These are phyloP conservation scores for Diospyros kaki DNA, from an alignment of 148 eudicot species.

Conservation along the genomic window DNA sequence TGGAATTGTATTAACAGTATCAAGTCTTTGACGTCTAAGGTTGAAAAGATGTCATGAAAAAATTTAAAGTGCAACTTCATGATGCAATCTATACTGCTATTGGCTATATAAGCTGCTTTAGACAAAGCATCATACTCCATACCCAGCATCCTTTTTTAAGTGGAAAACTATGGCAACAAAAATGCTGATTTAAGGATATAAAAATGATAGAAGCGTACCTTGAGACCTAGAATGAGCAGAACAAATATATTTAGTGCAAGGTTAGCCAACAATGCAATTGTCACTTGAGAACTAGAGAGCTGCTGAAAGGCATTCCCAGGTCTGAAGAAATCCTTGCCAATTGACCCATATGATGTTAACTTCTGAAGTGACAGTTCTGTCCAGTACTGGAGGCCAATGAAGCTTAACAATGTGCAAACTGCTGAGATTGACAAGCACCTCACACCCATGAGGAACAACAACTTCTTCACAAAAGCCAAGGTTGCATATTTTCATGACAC, in stretches of 20 bases:
- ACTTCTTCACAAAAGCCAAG: slow-evolving; percentile 22
- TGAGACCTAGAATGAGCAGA: slow-evolving; percentile 64
- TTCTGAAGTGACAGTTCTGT: slow-evolving; percentile 62
- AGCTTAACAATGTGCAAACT: slow-evolving; percentile 64
- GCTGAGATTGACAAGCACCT: slow-evolving; percentile 69
- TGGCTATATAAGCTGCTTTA: background rate
- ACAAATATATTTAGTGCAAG: slow-evolving; percentile 53
- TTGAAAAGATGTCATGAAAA: too few relatives aligned
- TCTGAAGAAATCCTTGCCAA: slow-evolving; percentile 39
- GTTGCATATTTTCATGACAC: slow-evolving; percentile 57
- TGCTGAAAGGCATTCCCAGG: slow-evolving; percentile 50
- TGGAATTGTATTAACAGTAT: too few relatives aligned
- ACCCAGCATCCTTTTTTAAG: background rate
- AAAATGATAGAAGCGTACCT: slow-evolving; percentile 36
- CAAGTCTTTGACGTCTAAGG: too few relatives aligned
- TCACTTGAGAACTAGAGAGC: slow-evolving; percentile 62
- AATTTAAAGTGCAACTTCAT: too few relatives aligned
- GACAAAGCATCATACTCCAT: background rate
- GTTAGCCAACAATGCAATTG: slow-evolving; percentile 60
- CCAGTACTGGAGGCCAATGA: slow-evolving; percentile 79
- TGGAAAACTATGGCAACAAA: background rate
- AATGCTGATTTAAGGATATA: too few relatives aligned
- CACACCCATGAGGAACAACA: slow-evolving; percentile 61
- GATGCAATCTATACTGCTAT: too few relatives aligned
- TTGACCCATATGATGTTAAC: slow-evolving; percentile 53